Conservation (phyloP, 1,139 yeast genomes). For the Pichia sp. region DNA sequence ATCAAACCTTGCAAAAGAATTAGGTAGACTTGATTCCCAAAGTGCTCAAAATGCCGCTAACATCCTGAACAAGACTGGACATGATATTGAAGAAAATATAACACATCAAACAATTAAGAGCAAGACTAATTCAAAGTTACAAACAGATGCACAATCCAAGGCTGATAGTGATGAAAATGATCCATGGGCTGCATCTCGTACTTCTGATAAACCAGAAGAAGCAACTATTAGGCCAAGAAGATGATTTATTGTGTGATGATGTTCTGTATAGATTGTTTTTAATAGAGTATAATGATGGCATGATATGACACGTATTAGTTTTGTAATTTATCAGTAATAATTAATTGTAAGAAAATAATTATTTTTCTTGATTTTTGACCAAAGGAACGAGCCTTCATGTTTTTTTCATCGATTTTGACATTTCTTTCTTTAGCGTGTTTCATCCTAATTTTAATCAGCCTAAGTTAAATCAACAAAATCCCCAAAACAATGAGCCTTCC, state of each 20-base stretch:
- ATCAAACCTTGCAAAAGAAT: constrained; percentile 20
- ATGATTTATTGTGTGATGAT: neutral
- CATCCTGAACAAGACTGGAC: constrained; percentile 4
- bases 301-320: neutral
- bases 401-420: neutral
- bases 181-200: constrained; percentile 4
- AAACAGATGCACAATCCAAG: constrained; percentile 2
- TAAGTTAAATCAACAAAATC: neutral
- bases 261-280: neutral
- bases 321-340: too few relatives aligned
- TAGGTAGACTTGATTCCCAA: constrained; percentile 14
- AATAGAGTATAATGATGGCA: neutral
- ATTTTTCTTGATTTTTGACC: neutral
- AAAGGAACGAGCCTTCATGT: neutral
- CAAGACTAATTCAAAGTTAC: constrained; percentile 1
- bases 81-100: neutral
- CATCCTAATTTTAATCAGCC: neutral
- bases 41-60: constrained; percentile 7
- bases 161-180: neutral
- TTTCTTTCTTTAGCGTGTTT: neutral
- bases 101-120: constrained; percentile 3
- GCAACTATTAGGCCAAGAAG: neutral
- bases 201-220: constrained; percentile 4
- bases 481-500: constrained; percentile 15
- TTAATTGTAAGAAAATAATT: too few relatives aligned